Base-by-base conservation (phyloP, 805 yeast genomes). In the Kodamaea leandrae region DNA sequence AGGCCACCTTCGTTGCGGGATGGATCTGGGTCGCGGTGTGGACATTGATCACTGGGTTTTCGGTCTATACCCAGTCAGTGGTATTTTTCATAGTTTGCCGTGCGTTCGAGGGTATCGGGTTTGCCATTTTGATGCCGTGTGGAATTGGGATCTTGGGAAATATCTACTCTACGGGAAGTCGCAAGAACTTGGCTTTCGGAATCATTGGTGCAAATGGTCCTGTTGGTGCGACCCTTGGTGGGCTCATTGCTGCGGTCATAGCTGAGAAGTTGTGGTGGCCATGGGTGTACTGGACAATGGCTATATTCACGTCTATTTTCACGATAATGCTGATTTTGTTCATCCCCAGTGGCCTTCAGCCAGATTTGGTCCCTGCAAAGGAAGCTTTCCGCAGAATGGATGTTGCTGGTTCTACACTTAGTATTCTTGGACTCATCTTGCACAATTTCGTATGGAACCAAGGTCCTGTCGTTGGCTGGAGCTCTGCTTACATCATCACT, bases 401-500 rank as follows among this genome's bases (percentile, higher is more conserved):
- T 20, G 18, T 49, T 6, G 15, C 59, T 5, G 88, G 88, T 12
- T 65, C 83, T 0, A 13, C 62, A 0, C 44, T 77, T 10, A 90
- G 86, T 3, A 74, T 84, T 4, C 42, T 63, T 4, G 87, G 86
- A 0, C 58, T 86, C 36, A 68, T 83, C 2, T 55, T 85, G 25
- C 67, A 85, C 55, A 83, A 81, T 49, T 79, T 84, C 54, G 77
- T 78, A 2, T 78, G 87, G 79, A 84, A 82, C 51, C 89, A 86
- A 55, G 91, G 84, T 2, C 86, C 91, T 0, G 70, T 75, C 4
- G 82, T 66, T 2, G 87, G 90, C 15, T 85, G 91, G 91, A 50
- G 59, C 8, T 55, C 53, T 2, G 72, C 81, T 1, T 84, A 83
- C 48, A 74, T 81, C 30, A 75, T 80, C 29, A 77, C 68, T 0